Base-by-base conservation (phyloP, 192 early-diverging fungal species). In the Coemansia sp. region DNA sequence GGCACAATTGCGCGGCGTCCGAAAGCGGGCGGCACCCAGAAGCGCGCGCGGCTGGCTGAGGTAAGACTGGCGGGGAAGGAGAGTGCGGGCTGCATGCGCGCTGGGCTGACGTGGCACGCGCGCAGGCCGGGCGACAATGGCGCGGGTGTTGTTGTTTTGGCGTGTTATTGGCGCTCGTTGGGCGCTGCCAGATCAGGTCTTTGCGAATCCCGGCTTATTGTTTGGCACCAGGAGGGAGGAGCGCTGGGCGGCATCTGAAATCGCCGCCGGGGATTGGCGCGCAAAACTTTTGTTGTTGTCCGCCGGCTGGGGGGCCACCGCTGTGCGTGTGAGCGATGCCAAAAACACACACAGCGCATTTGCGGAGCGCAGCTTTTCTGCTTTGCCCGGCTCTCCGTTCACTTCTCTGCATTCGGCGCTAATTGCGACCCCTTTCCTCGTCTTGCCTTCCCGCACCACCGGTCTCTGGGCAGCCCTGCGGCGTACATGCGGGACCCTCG, bases 401-500 rank as follows among this genome's bases (percentile, higher is more conserved):
- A 21, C 26, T 8, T 30, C 41, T 36, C 41, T 15, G 28, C 31
- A 19, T 31, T 32, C 47, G 4, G 29, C 47, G 31, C 25, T 6
- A 31, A 32, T 32, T 56, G 31, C 42, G 54, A 7, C 30, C 30
- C 29, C 8, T 39, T 39, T 39, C n/a, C 28, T 19, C 47, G 25
- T 45, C 22, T 46, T 32, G 21, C 30, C 8, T 34, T 32, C 29
- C 30, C 29, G 42, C 42, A 30, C 19, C 35, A 43, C 21, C 12
- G 11, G 42, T 22, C 29, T 0, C 54, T 45, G n/a, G 36, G n/a
- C 17, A 17, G n/a, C 5, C n/a, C 17, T 17, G 35, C n/a, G 8
- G 50, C 21, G 31, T 34, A 23, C 31, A 64, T 64, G 62, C 62
- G 41, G 12, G 62, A 52, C 48, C 49, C 39, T 22, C 49, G 53